These are phyloP conservation scores for Pseudognaphalium luteoalbum DNA, from an alignment of 129 eudicot species.

Conservation along the genomic window DNA sequence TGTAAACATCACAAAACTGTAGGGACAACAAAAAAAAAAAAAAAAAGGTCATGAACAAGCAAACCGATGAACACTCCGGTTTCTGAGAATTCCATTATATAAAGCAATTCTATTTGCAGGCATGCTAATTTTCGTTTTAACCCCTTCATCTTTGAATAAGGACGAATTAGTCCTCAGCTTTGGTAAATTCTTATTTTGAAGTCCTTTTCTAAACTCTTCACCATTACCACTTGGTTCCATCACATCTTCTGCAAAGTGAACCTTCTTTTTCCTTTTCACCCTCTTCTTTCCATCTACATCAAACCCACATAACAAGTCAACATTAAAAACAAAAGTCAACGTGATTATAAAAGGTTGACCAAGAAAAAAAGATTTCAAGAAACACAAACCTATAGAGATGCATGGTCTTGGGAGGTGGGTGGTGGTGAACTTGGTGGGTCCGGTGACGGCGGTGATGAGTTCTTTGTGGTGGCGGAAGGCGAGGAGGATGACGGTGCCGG, in stretches of 20 bases:
- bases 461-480: constrained; percentile 58
- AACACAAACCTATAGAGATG: constrained; percentile 56
- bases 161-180: constrained; percentile 29
- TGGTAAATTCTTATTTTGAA: constrained; percentile 15
- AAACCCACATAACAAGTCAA: constrained; percentile 3
- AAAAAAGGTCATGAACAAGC: constrained; percentile 46
- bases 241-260: constrained; percentile 84
- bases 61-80: constrained; percentile 52
- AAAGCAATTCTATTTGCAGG: constrained; percentile 77
- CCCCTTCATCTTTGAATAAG: constrained; percentile 32
- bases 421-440: constrained; percentile 29
- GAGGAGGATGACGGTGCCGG: constrained; percentile 71
- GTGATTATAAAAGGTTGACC: background rate
- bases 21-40: background rate
- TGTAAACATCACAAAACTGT: constrained; percentile 12
- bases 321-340: constrained; percentile 4
- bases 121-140: constrained; percentile 39
- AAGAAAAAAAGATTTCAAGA: constrained; percentile 16
- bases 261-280: constrained; percentile 68
- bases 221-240: constrained; percentile 77
- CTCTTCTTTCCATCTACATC: constrained; percentile 47
- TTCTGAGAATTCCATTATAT: constrained; percentile 70
- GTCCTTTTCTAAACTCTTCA: constrained; percentile 63
- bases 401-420: constrained; percentile 52
- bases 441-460: constrained; percentile 19